Percentiles rank a stretch among this genome's conserved stretches.
phyloP scores from a whole-genome alignment of 2,329 filamentous ascomycete species.

The Sporothrix humicola region DNA sequence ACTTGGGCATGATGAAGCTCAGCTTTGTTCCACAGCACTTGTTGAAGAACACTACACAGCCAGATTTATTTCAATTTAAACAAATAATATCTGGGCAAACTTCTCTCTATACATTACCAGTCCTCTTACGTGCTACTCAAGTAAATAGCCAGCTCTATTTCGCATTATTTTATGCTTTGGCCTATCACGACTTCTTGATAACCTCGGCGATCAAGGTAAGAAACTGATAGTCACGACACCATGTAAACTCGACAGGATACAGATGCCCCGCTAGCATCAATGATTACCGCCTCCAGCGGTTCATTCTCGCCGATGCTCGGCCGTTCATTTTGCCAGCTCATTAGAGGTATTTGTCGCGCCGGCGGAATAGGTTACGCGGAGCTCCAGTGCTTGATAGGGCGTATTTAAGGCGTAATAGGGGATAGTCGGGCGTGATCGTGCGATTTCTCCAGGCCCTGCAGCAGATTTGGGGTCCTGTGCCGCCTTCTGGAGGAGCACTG shows the following conservation, averaged over 20 bases:
- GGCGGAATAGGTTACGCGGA: constrained; percentile 18
- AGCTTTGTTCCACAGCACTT: too few relatives aligned
- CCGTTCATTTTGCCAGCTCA: not conserved
- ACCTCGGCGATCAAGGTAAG: not conserved
- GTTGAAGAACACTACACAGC: too few relatives aligned
- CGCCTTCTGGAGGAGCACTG: not conserved
- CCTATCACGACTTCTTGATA: not conserved
- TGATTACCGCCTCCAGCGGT: not conserved
- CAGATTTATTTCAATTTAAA: too few relatives aligned
- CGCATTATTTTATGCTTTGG: too few relatives aligned
- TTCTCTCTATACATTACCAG: too few relatives aligned
- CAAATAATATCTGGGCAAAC: too few relatives aligned
- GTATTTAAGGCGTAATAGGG: not conserved
- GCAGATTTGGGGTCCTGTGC: not conserved
- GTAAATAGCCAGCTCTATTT: too few relatives aligned
- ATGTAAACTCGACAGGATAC: not conserved
- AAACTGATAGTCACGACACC: not conserved
- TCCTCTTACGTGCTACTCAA: too few relatives aligned
- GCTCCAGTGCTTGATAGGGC: not conserved
- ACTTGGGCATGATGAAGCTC: not conserved
- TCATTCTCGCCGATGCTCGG: constrained; percentile 30
- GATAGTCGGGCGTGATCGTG: not conserved
- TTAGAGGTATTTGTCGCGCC: not conserved
- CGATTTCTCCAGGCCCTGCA: constrained; percentile 11
- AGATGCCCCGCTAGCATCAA: not conserved